Percentiles rank a stretch among this genome's conserved stretches.
phyloP scores from a whole-genome alignment of 1,284 basidiomycete genomes.

The Polyporus tsugae region DNA sequence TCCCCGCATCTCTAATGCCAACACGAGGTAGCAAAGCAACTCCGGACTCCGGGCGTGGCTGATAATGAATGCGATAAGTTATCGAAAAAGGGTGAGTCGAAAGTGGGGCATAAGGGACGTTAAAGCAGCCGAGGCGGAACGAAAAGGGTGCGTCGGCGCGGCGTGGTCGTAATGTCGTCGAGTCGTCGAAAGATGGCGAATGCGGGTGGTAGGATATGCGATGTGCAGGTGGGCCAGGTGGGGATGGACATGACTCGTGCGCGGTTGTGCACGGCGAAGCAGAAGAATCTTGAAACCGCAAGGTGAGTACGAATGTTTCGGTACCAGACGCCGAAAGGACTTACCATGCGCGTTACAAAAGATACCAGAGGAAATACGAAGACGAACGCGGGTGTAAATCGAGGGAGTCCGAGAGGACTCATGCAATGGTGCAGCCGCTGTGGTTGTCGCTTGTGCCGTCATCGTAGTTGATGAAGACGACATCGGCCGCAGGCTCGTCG shows the following conservation, averaged over 20 bases:
- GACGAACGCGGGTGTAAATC: not conserved
- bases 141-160: slow-evolving; percentile 3
- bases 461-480: slow-evolving; percentile 26
- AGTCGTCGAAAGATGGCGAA: slow-evolving; percentile 6
- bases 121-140: slow-evolving; percentile 7
- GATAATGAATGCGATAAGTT: slow-evolving; percentile 15
- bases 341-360: slow-evolving; percentile 5
- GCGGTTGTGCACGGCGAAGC: not conserved
- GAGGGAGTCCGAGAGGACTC: slow-evolving; percentile 6
- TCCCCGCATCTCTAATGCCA: slow-evolving; percentile 5
- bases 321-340: not conserved
- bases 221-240: not conserved
- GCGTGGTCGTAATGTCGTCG: slow-evolving; percentile 1
- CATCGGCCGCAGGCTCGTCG: slow-evolving; percentile 24
- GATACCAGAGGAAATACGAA: slow-evolving; percentile 3
- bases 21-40: not conserved
- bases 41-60: not conserved
- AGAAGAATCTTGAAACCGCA: not conserved
- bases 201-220: not conserved
- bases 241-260: not conserved
- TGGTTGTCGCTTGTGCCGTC: slow-evolving; percentile 11
- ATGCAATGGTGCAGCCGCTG: slow-evolving; percentile 26
- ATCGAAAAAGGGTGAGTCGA: slow-evolving; percentile 6
- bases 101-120: not conserved
- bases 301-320: not conserved